phyloP scores from a whole-genome alignment of 495 filamentous ascomycete species.

The Penicillium riverlandense region DNA sequence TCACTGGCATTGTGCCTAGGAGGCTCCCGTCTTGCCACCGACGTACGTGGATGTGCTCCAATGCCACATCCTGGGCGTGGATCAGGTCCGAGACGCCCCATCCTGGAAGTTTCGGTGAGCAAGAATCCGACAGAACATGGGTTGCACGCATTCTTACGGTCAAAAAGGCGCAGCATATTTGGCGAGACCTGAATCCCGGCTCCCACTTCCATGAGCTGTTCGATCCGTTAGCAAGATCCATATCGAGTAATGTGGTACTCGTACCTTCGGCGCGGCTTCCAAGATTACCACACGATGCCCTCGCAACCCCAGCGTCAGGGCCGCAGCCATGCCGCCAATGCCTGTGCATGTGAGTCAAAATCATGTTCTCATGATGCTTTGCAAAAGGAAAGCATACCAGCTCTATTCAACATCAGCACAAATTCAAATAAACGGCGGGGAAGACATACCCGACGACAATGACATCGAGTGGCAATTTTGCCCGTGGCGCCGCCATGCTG shows the following conservation, averaged over 20 bases:
- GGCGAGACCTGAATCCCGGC: conserved; percentile 76
- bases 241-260: not conserved
- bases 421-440: no score
- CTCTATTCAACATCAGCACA: conserved; percentile 16
- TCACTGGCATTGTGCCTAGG: conserved; percentile 31
- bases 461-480: conserved; percentile 22
- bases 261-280: conserved; percentile 31
- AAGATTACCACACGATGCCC: conserved; percentile 33
- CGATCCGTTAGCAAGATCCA: conserved; percentile 1
- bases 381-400: conserved; percentile 21
- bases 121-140: no score
- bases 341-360: conserved; percentile 19
- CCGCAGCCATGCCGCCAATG: conserved; percentile 58
- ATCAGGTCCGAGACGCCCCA: conserved; percentile 37
- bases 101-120: conserved; percentile 11
- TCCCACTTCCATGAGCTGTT: conserved; percentile 54
- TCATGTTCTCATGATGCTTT: not conserved
- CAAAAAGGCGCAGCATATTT: conserved; percentile 66
- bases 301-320: conserved; percentile 53
- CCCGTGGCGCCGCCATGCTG: conserved; percentile 15
- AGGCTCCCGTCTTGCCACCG: conserved; percentile 35
- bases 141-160: conserved; percentile 27
- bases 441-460: conserved; percentile 28
- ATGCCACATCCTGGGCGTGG: conserved; percentile 28
- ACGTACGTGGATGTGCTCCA: conserved; percentile 37